Base-by-base conservation (phyloP, 352 stramenopile species). In the Phytophthora syringae region DNA sequence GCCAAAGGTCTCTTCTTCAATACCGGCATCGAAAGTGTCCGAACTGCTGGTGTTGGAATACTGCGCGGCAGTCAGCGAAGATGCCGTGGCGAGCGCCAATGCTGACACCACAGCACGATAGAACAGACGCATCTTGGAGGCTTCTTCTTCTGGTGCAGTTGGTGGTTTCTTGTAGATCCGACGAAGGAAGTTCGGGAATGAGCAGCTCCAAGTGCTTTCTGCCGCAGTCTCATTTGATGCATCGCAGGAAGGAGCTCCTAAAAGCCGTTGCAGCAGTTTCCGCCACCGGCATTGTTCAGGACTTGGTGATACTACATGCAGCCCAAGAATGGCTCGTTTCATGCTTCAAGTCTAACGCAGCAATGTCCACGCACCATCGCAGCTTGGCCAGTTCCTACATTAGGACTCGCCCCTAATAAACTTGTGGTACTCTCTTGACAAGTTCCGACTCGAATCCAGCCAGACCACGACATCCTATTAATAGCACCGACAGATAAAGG, bases 1-100 rank as follows among this genome's bases (percentile, higher is more conserved):
- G 6, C 59, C 64, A 18, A 83, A 63, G 25, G 60, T 32, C 22
- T 63, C 44, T 16, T 70, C 37, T 51, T 77, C 64, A 27, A 67
- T 47, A 10, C 69, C 69, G 4, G 58, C 42, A 39, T 12, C 50
- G 2, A 52, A 18, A 50, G 16, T 49, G 53, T 36, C 44, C 2
- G 5, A 21, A 27, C 39, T 67, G 50, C 42, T 54, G 39, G 49
- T 66, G 32, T 67, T 71, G 48, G 50, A 64, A 40, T 52, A 49
- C 37, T 65, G 53, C 1, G 52, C 60, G 6, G 50, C 13, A 4
- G 53, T 53, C 10, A 60, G 40, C 0, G 53, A 63, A 5, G 66
- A 59, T 6, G 70, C 22, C 6, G 36, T 51, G 1, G 60, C 42
- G 5, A 74, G 43, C 2, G 61, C 48, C 20, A 71, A 36, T 7